A percentile compares a stretch with the other conserved stretches of the same genome.
These are phyloP conservation scores for Alopecurus myosuroides DNA, from an alignment of 176 grass and related monocot genomes.

Conservation along the genomic window DNA sequence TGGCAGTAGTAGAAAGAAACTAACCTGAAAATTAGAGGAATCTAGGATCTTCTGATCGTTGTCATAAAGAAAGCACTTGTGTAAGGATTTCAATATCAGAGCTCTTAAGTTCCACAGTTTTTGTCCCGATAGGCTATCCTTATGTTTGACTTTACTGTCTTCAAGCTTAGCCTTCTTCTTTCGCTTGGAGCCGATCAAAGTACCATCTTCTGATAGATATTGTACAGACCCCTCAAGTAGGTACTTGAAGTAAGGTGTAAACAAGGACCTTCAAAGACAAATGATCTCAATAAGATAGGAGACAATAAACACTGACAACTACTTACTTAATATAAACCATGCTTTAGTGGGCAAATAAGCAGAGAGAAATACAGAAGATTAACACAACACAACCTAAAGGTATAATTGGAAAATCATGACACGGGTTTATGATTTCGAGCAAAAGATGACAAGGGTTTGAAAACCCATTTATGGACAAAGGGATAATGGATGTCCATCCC, in stretches of 20 bases:
- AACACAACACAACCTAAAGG: background rate
- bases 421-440: background rate
- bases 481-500: background rate
- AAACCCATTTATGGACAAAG: background rate
- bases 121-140: constrained; percentile 43
- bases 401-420: background rate
- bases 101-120: constrained; percentile 80
- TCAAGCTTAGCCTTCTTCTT: constrained; percentile 78
- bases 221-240: constrained; percentile 67
- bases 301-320: background rate
- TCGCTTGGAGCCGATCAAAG: constrained; percentile 37
- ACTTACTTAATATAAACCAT: constrained; percentile 3
- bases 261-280: constrained; percentile 59
- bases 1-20: too few relatives aligned
- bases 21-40: constrained; percentile 70
- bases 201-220: constrained; percentile 55
- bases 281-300: constrained; percentile 14
- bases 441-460: background rate
- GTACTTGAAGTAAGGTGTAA: constrained; percentile 97
- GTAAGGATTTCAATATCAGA: constrained; percentile 72
- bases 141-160: constrained; percentile 24
- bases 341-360: background rate
- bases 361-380: background rate
- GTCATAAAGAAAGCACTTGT: constrained; percentile 91
- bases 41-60: constrained; percentile 76